Base-by-base conservation (phyloP, 1,139 yeast species). In the Kurtzmaniella quercitrusa region DNA sequence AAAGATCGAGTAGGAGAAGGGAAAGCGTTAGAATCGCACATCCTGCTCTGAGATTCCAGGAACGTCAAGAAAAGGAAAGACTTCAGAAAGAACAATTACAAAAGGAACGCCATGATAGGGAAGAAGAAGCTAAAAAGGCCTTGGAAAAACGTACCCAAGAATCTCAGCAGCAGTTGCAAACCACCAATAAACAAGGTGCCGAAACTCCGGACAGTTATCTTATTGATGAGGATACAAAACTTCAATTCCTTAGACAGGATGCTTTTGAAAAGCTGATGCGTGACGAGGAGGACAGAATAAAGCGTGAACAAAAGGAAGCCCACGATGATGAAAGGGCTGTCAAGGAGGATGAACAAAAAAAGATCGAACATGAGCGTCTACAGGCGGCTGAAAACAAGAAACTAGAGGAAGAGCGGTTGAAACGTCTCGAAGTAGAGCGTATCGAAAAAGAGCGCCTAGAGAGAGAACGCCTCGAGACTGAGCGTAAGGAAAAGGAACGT, bases 1-100 rank as follows among this genome's bases (percentile, higher is more conserved):
- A 42, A 38, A 28, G 45, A 30, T 42, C 45, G 12, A 21, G 56
- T 12, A 39, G 59, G 33, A 41, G 59, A 40, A 16, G 40, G 18
- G 40, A 42, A n/a, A 36, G 40, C 7, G 45, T 42, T 3, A 28
- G 45, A 17, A 42, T 42, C 2, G 40, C 42, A 5, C 45, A 42
- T 21, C 45, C 45, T 3, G 15, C 45, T 4, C 19, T 34, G 11
- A 39, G 45, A 20, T 39, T 42, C 21, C 45, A 42, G 28, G 45
- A 42, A 35, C 36, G 22, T 21, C 38, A 39, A 34, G 45, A 39
- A 19, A 23, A 41, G 12, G 45, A 42, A 7, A 28, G 39, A 8
- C 21, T 30, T 2, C 44, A 42, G 18, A 33, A 20, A 15, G 45
- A 42, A 19, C 19, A 36, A 14, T 21, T 42, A 8, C 33, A 32